A percentile compares a stretch with the other conserved stretches of the same genome.
Conservation (phyloP, 768 basidiomycete species). For the Leccinellum luteum region DNA sequence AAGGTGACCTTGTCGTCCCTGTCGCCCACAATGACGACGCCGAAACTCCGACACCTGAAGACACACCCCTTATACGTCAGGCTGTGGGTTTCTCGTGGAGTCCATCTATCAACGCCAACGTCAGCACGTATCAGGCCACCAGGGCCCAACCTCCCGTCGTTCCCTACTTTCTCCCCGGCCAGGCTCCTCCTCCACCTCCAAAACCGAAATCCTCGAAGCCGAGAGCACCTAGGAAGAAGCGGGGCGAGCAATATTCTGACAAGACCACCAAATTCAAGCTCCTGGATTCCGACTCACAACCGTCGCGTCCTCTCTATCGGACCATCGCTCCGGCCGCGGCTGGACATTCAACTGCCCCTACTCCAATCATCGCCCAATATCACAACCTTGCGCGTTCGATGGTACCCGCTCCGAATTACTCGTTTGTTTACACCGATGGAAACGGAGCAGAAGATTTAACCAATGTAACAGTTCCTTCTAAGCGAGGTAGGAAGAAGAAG, state of each 20-base stretch:
- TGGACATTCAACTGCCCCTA: conserved; percentile 5
- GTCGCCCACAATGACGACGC: conserved; percentile 36
- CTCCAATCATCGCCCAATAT: neutral
- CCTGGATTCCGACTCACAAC: conserved; percentile 17
- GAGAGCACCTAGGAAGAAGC: conserved; percentile 31
- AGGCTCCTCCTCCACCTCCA: conserved; percentile 29
- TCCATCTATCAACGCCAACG: conserved; percentile 25
- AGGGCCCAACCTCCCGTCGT: conserved; percentile 20
- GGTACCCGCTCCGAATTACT: neutral
- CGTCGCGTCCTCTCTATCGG: conserved; percentile 31
- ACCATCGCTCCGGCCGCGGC: conserved; percentile 33
- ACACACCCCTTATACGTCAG: conserved; percentile 54
- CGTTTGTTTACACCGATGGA: conserved; percentile 1
- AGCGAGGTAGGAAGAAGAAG: conserved; percentile 16
- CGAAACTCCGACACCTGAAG: conserved; percentile 47
- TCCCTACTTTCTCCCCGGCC: conserved; percentile 54
- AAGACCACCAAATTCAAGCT: conserved; percentile 53
- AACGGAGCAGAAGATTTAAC: neutral
- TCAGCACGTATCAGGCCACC: conserved; percentile 31
- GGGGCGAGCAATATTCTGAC: conserved; percentile 39
- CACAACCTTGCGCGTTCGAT: neutral
- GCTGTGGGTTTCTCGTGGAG: conserved; percentile 52
- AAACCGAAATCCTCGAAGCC: conserved; percentile 29
- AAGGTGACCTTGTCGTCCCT: conserved; percentile 41
- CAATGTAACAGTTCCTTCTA: neutral